phyloP scores from a whole-genome alignment of 2,329 filamentous ascomycete species.

The Ophiognomonia clavigignenti-juglandacearum region DNA sequence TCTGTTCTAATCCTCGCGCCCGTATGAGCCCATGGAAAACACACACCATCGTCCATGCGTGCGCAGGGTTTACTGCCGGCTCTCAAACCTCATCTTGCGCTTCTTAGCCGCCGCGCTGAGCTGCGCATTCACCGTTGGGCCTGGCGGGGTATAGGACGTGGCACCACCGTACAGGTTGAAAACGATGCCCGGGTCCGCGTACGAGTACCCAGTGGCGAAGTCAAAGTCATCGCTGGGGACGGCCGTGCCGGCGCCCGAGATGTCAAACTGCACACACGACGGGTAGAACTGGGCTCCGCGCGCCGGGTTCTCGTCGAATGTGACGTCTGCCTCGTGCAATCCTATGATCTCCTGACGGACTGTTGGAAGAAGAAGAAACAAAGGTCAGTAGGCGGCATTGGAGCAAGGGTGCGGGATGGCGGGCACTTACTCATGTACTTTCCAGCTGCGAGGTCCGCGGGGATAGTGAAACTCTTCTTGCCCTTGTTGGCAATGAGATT shows the following conservation, averaged over 20 bases:
- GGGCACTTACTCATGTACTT: constrained; percentile 32
- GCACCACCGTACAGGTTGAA: constrained; percentile 21
- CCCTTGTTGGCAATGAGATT: constrained; percentile 37
- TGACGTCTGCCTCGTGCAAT: constrained; percentile 31
- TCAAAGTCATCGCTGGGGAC: constrained; percentile 22
- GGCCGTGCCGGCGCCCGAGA: constrained; percentile 30
- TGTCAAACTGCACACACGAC: constrained; percentile 41
- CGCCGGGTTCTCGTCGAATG: constrained; percentile 20
- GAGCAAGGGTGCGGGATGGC: background rate
- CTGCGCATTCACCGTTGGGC: constrained; percentile 22
- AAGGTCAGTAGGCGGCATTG: background rate
- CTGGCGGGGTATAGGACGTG: constrained; percentile 22
- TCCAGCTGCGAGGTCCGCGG: constrained; percentile 26
- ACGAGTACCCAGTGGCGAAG: constrained; percentile 9
- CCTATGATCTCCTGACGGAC: constrained; percentile 45
- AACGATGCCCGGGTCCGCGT: constrained; percentile 20
- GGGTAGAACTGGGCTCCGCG: constrained; percentile 43
- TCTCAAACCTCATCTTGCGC: background rate
- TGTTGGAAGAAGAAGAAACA: background rate
- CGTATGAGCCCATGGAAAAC: too few species aligned
- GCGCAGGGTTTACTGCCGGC: too few species aligned
- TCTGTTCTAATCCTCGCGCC: too few species aligned
- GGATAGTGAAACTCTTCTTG: constrained; percentile 41
- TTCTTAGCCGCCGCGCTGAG: background rate
- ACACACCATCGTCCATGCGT: too few species aligned